A percentile compares a stretch with the other conserved stretches of the same genome.
Evolutionary conservation across 495 filamentous ascomycete species (phyloP).

Genomic region (Cetradonia linearis): DNA sequence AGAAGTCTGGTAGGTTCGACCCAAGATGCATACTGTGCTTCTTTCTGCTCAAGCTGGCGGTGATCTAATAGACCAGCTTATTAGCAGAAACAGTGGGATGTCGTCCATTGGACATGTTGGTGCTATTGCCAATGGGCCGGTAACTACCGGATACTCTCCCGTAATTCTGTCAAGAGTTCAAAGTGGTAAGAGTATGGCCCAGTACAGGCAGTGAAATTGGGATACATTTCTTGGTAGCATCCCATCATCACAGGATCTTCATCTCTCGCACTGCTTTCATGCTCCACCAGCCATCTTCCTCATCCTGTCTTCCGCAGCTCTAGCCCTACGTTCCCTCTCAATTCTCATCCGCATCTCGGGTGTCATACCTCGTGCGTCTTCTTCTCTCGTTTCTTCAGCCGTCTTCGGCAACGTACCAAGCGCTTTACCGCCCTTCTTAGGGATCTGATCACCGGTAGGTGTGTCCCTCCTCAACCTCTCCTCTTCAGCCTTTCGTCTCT

Average conservation of each 20-base stretch:
- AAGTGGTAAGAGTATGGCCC: not conserved
- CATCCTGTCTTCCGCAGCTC: conserved; percentile 81
- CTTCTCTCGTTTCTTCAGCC: conserved; percentile 63
- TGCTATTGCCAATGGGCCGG: too few species aligned
- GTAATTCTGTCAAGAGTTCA: not conserved
- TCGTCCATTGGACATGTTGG: not conserved
- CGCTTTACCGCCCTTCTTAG: conserved; percentile 37
- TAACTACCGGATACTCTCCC: not conserved
- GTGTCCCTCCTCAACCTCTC: conserved; percentile 51
- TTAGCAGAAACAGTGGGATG: not conserved
- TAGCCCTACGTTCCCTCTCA: conserved; percentile 70
- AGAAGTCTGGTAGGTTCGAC: too few species aligned
- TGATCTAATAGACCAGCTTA: too few species aligned
- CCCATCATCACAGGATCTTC: not conserved
- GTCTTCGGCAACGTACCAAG: conserved; percentile 51
- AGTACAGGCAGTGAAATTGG: not conserved
- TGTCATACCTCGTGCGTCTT: conserved; percentile 74
- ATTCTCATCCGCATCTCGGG: conserved; percentile 70
- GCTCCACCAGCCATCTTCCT: conserved; percentile 41
- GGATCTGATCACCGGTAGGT: conserved; percentile 34
- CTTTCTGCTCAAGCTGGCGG: too few species aligned
- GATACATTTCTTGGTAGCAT: not conserved
- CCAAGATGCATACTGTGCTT: too few species aligned
- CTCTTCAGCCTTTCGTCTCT: conserved; percentile 50
- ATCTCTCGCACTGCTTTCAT: not conserved